These are phyloP conservation scores for Xerocomus amazonicus DNA, from an alignment of 1,284 basidiomycete genomes.

Conservation along the genomic window DNA sequence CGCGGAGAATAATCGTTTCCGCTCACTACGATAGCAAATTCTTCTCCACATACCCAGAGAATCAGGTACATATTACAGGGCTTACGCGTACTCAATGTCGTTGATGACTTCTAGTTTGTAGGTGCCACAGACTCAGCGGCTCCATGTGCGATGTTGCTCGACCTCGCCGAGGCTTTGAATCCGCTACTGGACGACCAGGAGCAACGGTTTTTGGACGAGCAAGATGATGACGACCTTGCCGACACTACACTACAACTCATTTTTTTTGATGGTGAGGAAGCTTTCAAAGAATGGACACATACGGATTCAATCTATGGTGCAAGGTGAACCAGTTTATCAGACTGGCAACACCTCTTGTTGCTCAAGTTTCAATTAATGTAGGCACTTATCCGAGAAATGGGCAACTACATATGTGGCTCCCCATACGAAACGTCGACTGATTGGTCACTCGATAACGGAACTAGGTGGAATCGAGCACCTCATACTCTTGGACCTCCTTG, in stretches of 20 bases:
- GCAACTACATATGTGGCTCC: constrained; percentile 61
- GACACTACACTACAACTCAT: constrained; percentile 91
- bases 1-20: constrained; percentile 79
- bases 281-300: constrained; percentile 86
- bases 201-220: constrained; percentile 50
- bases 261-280: constrained; percentile 99
- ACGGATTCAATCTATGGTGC: constrained; percentile 94
- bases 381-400: constrained; percentile 87
- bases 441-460: constrained; percentile 52
- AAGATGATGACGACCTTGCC: constrained; percentile 71
- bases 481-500: constrained; percentile 87
- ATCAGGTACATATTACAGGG: constrained; percentile 52
- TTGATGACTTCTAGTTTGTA: constrained; percentile 64
- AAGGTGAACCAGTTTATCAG: constrained; percentile 44
- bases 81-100: not conserved
- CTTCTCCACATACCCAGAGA: constrained; percentile 66
- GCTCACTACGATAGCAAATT: constrained; percentile 98
- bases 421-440: constrained; percentile 57
- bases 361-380: constrained; percentile 29
- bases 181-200: constrained; percentile 65
- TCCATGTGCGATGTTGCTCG: constrained; percentile 90
- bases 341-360: not conserved
- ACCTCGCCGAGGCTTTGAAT: constrained; percentile 79
- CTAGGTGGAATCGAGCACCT: constrained; percentile 85
- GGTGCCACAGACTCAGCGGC: constrained; percentile 98